phyloP scores from a whole-genome alignment of 345 rosid species.

The Punica granatum region DNA sequence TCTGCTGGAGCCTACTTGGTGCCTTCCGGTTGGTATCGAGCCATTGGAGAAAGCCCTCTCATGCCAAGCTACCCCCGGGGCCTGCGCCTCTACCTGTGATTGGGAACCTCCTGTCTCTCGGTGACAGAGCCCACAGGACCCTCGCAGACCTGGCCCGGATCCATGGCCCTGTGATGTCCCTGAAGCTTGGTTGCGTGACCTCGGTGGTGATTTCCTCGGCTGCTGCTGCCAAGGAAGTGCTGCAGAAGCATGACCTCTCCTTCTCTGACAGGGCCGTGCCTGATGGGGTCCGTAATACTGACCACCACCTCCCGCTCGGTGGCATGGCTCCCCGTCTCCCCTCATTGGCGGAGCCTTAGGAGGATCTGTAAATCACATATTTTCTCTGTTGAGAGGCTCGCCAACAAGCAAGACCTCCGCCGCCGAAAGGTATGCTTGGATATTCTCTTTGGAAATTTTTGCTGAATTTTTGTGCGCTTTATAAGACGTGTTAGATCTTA shows the following conservation, averaged over 20 bases:
- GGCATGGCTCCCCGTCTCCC: constrained; percentile 9
- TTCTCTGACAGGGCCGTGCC: constrained; percentile 17
- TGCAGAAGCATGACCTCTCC: constrained; percentile 27
- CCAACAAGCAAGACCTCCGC: constrained; percentile 13
- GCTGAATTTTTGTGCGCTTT: no score
- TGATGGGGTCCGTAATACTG: constrained; percentile 7
- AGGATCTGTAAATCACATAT: constrained; percentile 15
- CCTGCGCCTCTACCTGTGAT: constrained; percentile 27
- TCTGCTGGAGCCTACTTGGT: background rate
- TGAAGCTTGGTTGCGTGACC: constrained; percentile 13
- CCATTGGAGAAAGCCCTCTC: no score
- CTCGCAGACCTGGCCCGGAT: constrained; percentile 28
- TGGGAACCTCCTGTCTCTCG: constrained; percentile 35
- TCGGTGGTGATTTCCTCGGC: constrained; percentile 18
- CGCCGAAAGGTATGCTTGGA: background rate
- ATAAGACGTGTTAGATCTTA: no score
- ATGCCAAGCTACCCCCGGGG: constrained; percentile 28
- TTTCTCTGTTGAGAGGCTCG: constrained; percentile 16
- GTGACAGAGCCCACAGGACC: constrained; percentile 26
- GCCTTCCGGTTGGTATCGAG: background rate
- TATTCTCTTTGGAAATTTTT: no score
- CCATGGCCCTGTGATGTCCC: constrained; percentile 33
- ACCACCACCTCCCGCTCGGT: constrained; percentile 19
- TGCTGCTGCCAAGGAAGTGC: constrained; percentile 15
- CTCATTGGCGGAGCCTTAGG: constrained; percentile 30